A percentile compares a stretch with the other conserved stretches of the same genome.
These are phyloP conservation scores for Ceratonia siliqua DNA, from an alignment of 306 rosid genomes.

Conservation along the genomic window DNA sequence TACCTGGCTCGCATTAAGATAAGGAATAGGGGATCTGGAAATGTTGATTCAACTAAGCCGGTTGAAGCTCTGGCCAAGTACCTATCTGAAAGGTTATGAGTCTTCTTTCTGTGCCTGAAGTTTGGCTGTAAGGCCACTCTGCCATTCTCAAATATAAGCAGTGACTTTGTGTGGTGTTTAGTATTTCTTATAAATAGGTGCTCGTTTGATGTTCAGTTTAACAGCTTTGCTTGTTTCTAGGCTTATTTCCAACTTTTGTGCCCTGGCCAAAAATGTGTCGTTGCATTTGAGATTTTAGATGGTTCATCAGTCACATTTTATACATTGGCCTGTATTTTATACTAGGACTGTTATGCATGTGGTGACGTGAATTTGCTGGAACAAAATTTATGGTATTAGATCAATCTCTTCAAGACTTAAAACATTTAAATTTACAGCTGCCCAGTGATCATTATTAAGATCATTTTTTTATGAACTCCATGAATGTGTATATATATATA, in stretches of 20 bases:
- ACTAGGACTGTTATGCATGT: neutral
- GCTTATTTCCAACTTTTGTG: conserved; percentile 8
- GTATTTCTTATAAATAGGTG: neutral
- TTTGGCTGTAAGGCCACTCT: conserved; percentile 57
- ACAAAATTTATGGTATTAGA: neutral
- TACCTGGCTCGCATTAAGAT: conserved; percentile 84
- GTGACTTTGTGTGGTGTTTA: neutral
- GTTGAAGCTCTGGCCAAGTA: conserved; percentile 61
- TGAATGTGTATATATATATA: neutral
- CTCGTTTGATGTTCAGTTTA: neutral
- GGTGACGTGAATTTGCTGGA: conserved; percentile 1
- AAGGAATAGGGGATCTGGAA: conserved; percentile 33
- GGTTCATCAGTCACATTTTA: neutral
- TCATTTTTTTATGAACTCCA: neutral
- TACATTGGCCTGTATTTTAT: neutral
- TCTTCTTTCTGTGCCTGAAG: neutral
- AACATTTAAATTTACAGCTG: neutral
- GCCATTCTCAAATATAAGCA: conserved; percentile 34
- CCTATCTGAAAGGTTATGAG: conserved; percentile 60
- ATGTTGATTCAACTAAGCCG: conserved; percentile 53
- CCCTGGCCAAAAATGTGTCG: neutral
- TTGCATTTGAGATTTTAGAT: neutral
- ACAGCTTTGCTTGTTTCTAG: conserved; percentile 3
- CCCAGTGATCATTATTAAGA: neutral
- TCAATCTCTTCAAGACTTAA: neutral